These are phyloP conservation scores for Trichoderma sp. DNA, from an alignment of 2,329 filamentous ascomycete genomes.

Conservation along the genomic window DNA sequence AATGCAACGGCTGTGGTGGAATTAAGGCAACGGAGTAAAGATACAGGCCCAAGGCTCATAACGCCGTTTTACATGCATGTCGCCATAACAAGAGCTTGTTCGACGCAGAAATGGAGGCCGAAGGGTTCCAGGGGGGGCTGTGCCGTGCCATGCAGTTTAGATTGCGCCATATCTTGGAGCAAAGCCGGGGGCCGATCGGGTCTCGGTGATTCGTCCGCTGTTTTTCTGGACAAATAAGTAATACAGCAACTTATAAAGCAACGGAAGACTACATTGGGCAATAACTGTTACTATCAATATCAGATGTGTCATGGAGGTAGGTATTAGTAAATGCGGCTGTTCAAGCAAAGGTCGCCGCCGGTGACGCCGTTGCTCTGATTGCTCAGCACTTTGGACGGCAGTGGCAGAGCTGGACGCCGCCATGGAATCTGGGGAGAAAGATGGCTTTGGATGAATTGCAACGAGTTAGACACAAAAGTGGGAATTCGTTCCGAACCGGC, in stretches of 20 bases:
- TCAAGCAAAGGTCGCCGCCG: neutral
- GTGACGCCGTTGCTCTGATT: neutral
- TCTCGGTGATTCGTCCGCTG: neutral
- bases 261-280: neutral
- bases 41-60: neutral
- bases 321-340: neutral
- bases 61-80: neutral
- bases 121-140: neutral
- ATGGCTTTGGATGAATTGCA: neutral
- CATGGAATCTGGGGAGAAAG: neutral
- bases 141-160: neutral
- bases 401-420: neutral
- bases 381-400: neutral
- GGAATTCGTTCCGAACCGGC: neutral
- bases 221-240: neutral
- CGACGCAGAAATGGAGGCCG: neutral
- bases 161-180: neutral
- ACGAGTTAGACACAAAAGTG: neutral
- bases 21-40: neutral
- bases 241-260: neutral
- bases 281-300: neutral
- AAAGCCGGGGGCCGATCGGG: neutral
- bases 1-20: neutral
- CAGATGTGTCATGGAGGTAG: neutral
- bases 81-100: neutral